Base-by-base conservation (phyloP, 208 protist species). In the Trypanosoma lewisi region DNA sequence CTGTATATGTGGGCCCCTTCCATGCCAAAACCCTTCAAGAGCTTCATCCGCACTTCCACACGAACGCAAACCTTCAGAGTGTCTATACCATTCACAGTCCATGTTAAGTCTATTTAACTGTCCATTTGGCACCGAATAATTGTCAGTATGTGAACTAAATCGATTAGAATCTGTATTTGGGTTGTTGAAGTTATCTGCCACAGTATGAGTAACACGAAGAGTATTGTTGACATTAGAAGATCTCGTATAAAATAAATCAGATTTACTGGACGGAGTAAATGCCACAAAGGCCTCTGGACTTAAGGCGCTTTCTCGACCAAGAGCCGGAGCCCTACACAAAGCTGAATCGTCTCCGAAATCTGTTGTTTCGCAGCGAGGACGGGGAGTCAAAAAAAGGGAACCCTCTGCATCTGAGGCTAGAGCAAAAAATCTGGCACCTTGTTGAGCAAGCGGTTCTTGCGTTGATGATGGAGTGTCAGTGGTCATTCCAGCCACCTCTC, bases 321-420 rank as follows among this genome's bases (percentile, higher is more conserved):
- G 17, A 30, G 42, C 27, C 31, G 57, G 57, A 7, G 57, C n/a
- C 2, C 36, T 6, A 63, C 3, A 39, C 4, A 30, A 39, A 52
- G 8, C 2, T 27, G 17, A 16, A 42, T 41, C 57, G 27, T 37
- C 45, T 53, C 19, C 44, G 51, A 2, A 21, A 9, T 31, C 27
- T 42, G 3, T n/a, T 12, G 17, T n/a, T n/a, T 53, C 45, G 31
- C 4, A 11, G 21, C 1, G 19, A 25, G 45, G n/a, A 52, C 7
- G 9, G 4, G 25, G 21, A 44, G 31, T 4, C 45, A 63, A 52
- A 53, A 49, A 25, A 33, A 50, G 37, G 9, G 57, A 63, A 36
- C 36, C 34, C 3, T 53, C 45, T 30, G 14, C 12, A n/a, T 53
- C 57, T 37, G 31, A 6, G 16, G 0, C 45, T 16, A 4, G 34